These are phyloP conservation scores for Eucalyptus sp. DNA, from an alignment of 345 rosid species.

Conservation along the genomic window DNA sequence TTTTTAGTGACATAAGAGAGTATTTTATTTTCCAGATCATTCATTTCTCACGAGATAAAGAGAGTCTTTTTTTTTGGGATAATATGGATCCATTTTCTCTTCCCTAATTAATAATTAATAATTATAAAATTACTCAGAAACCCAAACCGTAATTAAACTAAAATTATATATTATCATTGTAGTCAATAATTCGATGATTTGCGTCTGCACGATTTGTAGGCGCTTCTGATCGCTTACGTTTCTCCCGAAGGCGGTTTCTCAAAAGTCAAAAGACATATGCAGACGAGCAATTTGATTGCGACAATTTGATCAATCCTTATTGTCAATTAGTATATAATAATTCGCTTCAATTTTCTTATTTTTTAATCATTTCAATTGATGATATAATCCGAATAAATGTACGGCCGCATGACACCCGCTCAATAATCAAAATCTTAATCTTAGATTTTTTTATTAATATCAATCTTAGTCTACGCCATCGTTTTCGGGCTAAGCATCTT, in stretches of 20 bases:
- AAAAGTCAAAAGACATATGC: not conserved
- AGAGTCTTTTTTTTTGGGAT: fast-evolving
- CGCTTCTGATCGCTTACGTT: not conserved
- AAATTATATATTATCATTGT: not conserved
- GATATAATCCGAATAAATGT: not conserved
- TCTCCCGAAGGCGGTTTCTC: not conserved
- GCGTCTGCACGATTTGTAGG: not conserved
- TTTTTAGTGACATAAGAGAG: not conserved
- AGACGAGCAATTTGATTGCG: not conserved
- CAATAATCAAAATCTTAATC: not conserved
- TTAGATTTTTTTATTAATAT: not conserved
- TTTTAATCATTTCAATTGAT: not conserved
- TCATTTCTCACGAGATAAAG: fast-evolving
- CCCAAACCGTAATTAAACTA: not conserved
- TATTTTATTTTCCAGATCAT: fast-evolving
- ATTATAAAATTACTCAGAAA: not conserved
- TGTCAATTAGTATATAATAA: not conserved
- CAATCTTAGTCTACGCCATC: not conserved
- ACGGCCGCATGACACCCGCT: not conserved
- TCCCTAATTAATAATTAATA: not conserved
- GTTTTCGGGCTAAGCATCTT: not conserved
- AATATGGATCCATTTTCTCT: not conserved
- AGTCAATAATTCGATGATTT: not conserved
- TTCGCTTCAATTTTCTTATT: not conserved
- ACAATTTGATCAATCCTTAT: not conserved